A percentile compares a stretch with the other conserved stretches of the same genome.
phyloP scores from a whole-genome alignment of 2,329 filamentous ascomycete species.

The Epichloe aotearoae region DNA sequence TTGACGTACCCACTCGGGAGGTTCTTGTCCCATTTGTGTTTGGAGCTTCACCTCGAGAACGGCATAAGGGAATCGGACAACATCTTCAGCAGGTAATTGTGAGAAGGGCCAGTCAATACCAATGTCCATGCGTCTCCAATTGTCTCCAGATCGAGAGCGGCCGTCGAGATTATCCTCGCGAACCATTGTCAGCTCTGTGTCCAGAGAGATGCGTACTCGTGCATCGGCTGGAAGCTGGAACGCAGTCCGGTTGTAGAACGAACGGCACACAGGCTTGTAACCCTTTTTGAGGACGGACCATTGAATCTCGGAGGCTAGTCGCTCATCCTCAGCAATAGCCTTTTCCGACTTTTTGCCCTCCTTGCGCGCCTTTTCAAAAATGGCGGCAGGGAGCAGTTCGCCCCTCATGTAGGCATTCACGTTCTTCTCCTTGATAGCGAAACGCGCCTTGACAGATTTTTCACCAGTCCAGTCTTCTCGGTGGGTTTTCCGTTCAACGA shows the following conservation, averaged over 20 bases:
- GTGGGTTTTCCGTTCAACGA: conserved; percentile 95
- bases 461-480: conserved; percentile 98
- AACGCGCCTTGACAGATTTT: conserved; percentile 96
- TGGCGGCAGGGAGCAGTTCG: conserved; percentile 67
- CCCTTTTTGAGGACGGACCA: conserved; percentile 82
- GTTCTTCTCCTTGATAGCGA: conserved; percentile 92
- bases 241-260: conserved; percentile 95
- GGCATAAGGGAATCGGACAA: conserved; percentile 89
- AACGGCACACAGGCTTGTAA: conserved; percentile 79
- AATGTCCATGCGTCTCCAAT: conserved; percentile 96
- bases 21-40: conserved; percentile 87
- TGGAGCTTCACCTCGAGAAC: conserved; percentile 96
- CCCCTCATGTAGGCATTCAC: conserved; percentile 84
- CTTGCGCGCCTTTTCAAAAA: conserved; percentile 94
- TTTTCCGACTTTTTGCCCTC: conserved; percentile 90
- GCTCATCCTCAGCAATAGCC: conserved; percentile 82
- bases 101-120: conserved; percentile 91
- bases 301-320: conserved; percentile 81
- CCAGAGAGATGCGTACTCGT: conserved; percentile 87
- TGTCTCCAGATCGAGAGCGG: conserved; percentile 59
- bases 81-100: conserved; percentile 71
- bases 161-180: conserved; percentile 93
- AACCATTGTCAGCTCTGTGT: conserved; percentile 90
- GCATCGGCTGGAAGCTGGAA: conserved; percentile 96
- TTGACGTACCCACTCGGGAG: conserved; percentile 92